These are phyloP conservation scores for Sugiyamaella chiloensis DNA, from an alignment of 805 yeast genomes.

Conservation along the genomic window DNA sequence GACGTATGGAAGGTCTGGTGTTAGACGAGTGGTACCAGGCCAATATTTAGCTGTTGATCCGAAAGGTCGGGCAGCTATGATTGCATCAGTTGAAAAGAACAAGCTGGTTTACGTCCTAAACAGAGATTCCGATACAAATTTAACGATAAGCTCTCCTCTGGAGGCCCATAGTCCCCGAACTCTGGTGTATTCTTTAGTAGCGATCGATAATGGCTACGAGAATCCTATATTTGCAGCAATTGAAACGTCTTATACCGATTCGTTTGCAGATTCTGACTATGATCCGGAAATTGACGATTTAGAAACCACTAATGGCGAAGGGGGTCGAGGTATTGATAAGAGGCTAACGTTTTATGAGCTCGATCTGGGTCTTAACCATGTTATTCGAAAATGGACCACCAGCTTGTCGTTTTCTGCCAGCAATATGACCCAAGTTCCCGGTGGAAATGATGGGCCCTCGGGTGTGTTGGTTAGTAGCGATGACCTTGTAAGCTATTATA, in stretches of 20 bases:
- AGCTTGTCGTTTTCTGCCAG: constrained; percentile 43
- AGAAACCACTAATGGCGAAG: constrained; percentile 4
- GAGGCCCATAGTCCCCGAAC: constrained; percentile 55
- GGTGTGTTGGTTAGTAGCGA: constrained; percentile 67
- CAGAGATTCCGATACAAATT: constrained; percentile 44
- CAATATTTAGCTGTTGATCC: constrained; percentile 68
- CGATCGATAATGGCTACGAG: constrained; percentile 72
- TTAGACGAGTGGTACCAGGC: constrained; percentile 75
- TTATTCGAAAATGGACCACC: constrained; percentile 51
- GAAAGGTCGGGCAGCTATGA: constrained; percentile 62
- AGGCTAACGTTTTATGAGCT: constrained; percentile 68
- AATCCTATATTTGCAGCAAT: constrained; percentile 83
- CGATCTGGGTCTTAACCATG: constrained; percentile 81
- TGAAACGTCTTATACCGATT: constrained; percentile 55
- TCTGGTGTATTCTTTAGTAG: constrained; percentile 52
- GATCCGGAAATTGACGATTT: constrained; percentile 3
- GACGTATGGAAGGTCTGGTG: constrained; percentile 70
- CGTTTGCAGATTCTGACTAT: constrained; percentile 24
- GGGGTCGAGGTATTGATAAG: constrained; percentile 19
- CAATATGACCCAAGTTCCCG: constrained; percentile 66
- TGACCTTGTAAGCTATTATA: constrained; percentile 42
- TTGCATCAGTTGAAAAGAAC: constrained; percentile 69
- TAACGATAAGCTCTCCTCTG: constrained; percentile 67
- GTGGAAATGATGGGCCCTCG: constrained; percentile 63
- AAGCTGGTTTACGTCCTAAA: constrained; percentile 67